phyloP scores from a whole-genome alignment of 2,329 filamentous ascomycete genomes.

The Verticillium longisporum region DNA sequence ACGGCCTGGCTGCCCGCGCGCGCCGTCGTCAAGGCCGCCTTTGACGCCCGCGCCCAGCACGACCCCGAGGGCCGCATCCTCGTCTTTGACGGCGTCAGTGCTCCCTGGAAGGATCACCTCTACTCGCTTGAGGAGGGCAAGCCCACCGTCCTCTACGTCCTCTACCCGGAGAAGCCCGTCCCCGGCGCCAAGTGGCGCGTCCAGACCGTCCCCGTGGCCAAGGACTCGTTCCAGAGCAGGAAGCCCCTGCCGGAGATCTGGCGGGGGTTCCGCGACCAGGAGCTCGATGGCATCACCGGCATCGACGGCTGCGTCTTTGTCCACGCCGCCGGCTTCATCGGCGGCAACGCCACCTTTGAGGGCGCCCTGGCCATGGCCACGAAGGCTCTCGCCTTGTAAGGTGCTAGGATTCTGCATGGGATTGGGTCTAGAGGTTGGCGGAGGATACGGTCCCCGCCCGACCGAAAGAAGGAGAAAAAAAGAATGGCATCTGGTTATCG shows the following conservation, averaged over 20 bases:
- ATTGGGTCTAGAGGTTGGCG: neutral
- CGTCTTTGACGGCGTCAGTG: constrained; percentile 68
- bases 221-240: constrained; percentile 84
- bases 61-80: constrained; percentile 74
- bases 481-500: neutral
- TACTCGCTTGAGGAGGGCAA: constrained; percentile 73
- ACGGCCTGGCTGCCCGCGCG: constrained; percentile 83
- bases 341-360: constrained; percentile 86
- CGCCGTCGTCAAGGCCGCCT: constrained; percentile 69
- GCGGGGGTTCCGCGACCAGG: constrained; percentile 83
- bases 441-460: neutral
- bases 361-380: constrained; percentile 80
- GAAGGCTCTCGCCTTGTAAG: constrained; percentile 51
- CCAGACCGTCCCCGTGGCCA: constrained; percentile 78
- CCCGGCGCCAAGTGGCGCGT: constrained; percentile 85
- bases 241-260: constrained; percentile 87
- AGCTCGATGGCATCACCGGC: constrained; percentile 66
- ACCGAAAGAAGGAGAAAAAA: neutral
- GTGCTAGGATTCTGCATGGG: neutral
- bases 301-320: constrained; percentile 80
- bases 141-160: constrained; percentile 65
- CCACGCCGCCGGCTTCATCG: constrained; percentile 92
- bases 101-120: constrained; percentile 95
- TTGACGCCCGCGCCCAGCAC: constrained; percentile 57
- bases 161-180: constrained; percentile 78